These are phyloP conservation scores for Fusarium papillatum DNA, from an alignment of 2,329 filamentous ascomycete genomes.

Conservation along the genomic window DNA sequence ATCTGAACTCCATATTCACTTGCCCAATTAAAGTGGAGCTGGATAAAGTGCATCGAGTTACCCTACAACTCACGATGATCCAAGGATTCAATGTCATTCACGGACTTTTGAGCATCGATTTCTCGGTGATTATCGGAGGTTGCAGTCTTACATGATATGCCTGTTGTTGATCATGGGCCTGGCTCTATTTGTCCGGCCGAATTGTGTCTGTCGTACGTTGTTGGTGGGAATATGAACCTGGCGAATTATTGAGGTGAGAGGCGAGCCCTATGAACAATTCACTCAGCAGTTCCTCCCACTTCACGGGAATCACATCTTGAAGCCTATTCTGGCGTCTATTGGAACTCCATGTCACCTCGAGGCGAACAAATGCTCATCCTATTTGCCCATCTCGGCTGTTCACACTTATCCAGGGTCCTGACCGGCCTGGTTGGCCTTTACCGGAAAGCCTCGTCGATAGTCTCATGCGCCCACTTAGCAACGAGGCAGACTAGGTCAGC, in stretches of 20 bases:
- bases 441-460: constrained; percentile 1
- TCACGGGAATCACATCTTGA: neutral
- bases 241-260: neutral
- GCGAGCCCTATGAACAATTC: neutral
- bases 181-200: neutral
- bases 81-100: neutral
- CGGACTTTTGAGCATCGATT: too few relatives aligned
- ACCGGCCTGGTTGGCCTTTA: neutral
- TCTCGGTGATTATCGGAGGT: neutral
- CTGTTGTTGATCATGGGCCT: neutral
- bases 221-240: neutral
- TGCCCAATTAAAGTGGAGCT: neutral
- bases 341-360: neutral
- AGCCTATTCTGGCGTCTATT: neutral
- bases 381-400: neutral
- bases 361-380: neutral
- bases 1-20: neutral
- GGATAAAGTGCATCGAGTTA: neutral
- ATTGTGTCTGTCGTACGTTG: neutral
- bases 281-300: neutral
- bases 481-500: neutral
- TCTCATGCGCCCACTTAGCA: constrained; percentile 4
- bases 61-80: neutral
- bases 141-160: neutral
- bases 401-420: neutral